phyloP scores from a whole-genome alignment of 23 red algal genomes.

The Chondrus crispus region DNA sequence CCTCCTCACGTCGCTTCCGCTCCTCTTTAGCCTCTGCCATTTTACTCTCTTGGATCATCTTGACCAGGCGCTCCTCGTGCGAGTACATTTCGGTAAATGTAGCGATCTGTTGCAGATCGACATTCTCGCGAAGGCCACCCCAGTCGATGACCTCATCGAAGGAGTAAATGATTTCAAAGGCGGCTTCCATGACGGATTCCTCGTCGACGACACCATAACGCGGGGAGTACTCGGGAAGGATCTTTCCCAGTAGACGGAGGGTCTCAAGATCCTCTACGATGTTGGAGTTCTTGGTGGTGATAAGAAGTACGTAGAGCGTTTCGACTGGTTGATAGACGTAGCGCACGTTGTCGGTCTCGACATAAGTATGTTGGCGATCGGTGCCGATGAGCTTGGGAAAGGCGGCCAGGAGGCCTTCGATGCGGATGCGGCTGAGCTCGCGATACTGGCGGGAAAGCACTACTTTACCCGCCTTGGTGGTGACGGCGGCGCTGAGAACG shows the following conservation, averaged over 20 bases:
- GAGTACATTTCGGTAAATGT: slow-evolving; percentile 94
- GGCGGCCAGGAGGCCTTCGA: slow-evolving; percentile 92
- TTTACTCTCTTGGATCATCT: slow-evolving; percentile 99
- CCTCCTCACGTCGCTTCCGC: slow-evolving; percentile 74
- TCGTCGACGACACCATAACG: slow-evolving; percentile 88
- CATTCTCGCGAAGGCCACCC: slow-evolving; percentile 85
- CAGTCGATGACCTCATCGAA: slow-evolving; percentile 99
- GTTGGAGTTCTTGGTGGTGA: slow-evolving; percentile 96
- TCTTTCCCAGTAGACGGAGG: slow-evolving; percentile 89
- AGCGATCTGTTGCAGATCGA: slow-evolving; percentile 75
- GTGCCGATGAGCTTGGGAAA: slow-evolving; percentile 91
- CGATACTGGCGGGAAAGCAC: slow-evolving; percentile 91
- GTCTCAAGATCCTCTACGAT: slow-evolving; percentile 99
- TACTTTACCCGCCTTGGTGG: slow-evolving; percentile 82
- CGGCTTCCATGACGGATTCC: slow-evolving; percentile 84
- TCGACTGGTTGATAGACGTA: slow-evolving; percentile 99
- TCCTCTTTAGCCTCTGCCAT: slow-evolving; percentile 94
- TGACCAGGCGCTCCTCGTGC: slow-evolving; percentile 94
- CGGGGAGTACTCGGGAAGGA: slow-evolving; percentile 86
- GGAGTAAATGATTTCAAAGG: slow-evolving; percentile 93
- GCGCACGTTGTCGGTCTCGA: slow-evolving; percentile 95
- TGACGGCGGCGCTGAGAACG: slow-evolving; percentile 78
- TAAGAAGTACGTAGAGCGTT: slow-evolving; percentile 90
- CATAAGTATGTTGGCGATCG: slow-evolving; percentile 92
- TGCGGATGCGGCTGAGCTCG: slow-evolving; percentile 87